Conservation (phyloP, 2,329 filamentous ascomycete genomes). For the Stromatinia cepivora region DNA sequence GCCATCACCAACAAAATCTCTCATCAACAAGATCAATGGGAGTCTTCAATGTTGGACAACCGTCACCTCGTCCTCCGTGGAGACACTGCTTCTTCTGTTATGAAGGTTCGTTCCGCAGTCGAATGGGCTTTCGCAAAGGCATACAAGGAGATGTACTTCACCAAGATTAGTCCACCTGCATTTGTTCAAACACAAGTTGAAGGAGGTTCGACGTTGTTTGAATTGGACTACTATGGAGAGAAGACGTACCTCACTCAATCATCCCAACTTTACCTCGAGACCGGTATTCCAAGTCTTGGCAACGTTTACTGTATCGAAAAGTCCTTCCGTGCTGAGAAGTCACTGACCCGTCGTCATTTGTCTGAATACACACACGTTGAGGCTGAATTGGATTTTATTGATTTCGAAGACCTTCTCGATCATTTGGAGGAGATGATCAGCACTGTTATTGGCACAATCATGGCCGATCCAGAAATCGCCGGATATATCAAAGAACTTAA, state of each 20-base stretch:
- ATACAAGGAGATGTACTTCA: conserved; percentile 62
- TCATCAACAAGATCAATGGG: conserved; percentile 61
- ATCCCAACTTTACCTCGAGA: conserved; percentile 96
- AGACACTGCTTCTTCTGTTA: conserved; percentile 65
- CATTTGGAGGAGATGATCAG: conserved; percentile 77
- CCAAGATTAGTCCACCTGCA: conserved; percentile 72
- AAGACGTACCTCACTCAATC: conserved; percentile 94
- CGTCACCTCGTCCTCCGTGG: conserved; percentile 71
- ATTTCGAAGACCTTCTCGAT: conserved; percentile 81
- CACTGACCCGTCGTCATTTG: conserved; percentile 87
- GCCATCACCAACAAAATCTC: conserved; percentile 73
- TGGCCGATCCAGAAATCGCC: conserved; percentile 72
- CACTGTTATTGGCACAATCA: conserved; percentile 66
- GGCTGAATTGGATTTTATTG: conserved; percentile 94
- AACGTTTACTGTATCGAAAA: conserved; percentile 98
- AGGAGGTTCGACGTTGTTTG: conserved; percentile 62
- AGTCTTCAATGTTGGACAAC: conserved; percentile 56
- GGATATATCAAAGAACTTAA: conserved; percentile 81
- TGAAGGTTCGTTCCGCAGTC: conserved; percentile 70
- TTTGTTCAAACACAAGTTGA: conserved; percentile 89
- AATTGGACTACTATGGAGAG: conserved; percentile 66
- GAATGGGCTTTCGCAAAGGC: conserved; percentile 67
- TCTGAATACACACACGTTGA: conserved; percentile 97
- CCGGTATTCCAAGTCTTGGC: conserved; percentile 82
- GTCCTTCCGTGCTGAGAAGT: conserved; percentile 98